These are phyloP conservation scores for Firmiana major DNA, from an alignment of 345 rosid genomes.

Conservation along the genomic window DNA sequence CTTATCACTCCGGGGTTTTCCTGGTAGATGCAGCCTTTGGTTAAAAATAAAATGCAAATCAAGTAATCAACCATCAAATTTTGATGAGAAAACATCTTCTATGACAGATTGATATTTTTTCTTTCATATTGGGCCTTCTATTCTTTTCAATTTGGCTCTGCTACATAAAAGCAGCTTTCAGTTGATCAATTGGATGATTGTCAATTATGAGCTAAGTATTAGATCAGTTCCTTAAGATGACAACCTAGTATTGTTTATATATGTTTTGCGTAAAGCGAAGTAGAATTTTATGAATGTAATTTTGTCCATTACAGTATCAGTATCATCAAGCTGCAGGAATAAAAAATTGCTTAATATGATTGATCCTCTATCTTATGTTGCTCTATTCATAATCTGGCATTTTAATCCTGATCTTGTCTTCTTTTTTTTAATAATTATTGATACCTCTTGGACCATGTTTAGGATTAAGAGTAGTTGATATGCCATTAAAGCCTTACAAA, in stretches of 20 bases:
- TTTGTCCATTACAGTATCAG: not conserved
- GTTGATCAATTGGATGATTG: not conserved
- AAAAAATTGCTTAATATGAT: not conserved
- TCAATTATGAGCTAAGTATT: not conserved
- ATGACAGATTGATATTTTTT: not conserved
- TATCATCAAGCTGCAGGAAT: not conserved
- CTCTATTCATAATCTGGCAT: too few species aligned
- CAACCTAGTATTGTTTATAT: not conserved
- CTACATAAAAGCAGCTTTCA: not conserved
- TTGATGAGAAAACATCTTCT: not conserved
- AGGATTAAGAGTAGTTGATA: not conserved
- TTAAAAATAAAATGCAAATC: not conserved
- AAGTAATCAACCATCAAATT: not conserved
- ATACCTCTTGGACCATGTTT: not conserved
- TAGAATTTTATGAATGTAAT: not conserved
- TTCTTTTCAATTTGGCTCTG: not conserved
- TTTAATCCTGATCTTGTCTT: not conserved
- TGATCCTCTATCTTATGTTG: not conserved
- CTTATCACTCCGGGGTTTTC: not conserved
- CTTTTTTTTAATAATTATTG: not conserved
- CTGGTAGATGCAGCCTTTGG: not conserved
- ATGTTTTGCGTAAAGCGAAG: not conserved
- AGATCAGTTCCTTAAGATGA: not conserved
- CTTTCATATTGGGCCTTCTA: not conserved
- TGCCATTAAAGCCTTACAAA: not conserved